A percentile compares a stretch with the other conserved stretches of the same genome.
These are phyloP conservation scores for Dactylellina parvicollis DNA, from an alignment of 2,329 filamentous ascomycete species.

Conservation along the genomic window DNA sequence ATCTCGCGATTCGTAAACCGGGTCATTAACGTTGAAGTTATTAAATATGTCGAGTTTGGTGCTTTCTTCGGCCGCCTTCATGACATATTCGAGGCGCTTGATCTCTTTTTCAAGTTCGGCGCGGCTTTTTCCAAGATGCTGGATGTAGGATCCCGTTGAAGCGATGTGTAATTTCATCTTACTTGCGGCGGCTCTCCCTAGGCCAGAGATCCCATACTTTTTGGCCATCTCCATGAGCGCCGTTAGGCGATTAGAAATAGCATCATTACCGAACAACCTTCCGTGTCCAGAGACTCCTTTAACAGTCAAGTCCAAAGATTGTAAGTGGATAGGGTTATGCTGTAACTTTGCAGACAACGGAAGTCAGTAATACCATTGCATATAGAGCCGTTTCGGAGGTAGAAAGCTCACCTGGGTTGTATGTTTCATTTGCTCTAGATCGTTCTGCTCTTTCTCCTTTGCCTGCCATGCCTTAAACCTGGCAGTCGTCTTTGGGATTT, in stretches of 20 bases:
- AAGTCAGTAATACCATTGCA: too few relatives aligned
- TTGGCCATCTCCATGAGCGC: conserved; percentile 3
- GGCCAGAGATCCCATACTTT: conserved; percentile 11
- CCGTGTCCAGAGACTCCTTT: background rate
- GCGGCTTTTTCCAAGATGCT: background rate
- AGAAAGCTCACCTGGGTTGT: background rate
- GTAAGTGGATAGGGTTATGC: too few relatives aligned
- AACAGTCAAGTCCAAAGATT: background rate
- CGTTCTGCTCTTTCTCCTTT: background rate
- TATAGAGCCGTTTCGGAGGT: too few relatives aligned
- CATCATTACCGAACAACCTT: background rate
- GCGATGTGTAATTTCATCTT: background rate
- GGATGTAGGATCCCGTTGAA: background rate
- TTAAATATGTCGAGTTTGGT: background rate
- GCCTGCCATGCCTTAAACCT: background rate
- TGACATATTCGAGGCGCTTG: background rate
- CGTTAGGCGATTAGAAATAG: background rate
- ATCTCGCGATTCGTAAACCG: background rate
- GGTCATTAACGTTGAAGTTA: background rate
- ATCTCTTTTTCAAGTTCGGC: background rate
- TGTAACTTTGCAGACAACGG: too few relatives aligned
- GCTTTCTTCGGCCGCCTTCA: background rate
- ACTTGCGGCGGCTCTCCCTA: background rate
- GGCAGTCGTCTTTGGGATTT: background rate
- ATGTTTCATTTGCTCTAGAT: background rate